Percentiles rank a stretch among this genome's conserved stretches.
Evolutionary conservation across 495 filamentous ascomycete species (phyloP).

Genomic region (Venustampulla echinocandica): DNA sequence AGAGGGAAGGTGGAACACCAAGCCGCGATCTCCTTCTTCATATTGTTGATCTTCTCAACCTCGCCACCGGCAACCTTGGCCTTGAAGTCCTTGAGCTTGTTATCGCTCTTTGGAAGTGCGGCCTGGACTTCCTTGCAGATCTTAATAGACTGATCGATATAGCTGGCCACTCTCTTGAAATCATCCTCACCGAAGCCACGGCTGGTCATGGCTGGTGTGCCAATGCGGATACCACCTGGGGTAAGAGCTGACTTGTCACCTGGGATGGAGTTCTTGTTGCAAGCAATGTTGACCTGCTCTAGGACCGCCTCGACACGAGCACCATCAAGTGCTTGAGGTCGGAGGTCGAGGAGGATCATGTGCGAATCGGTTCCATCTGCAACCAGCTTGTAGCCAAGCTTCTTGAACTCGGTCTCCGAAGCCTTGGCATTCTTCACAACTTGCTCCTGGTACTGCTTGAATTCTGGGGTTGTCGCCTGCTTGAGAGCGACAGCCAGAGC

Average conservation of each 20-base stretch:
- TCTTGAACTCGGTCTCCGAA: conserved; percentile 71
- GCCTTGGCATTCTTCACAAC: conserved; percentile 90
- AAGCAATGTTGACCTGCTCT: conserved; percentile 96
- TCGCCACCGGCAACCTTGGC: conserved; percentile 73
- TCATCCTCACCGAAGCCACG: conserved; percentile 89
- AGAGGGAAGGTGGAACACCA: conserved; percentile 93
- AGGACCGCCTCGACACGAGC: conserved; percentile 94
- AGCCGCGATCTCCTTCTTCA: conserved; percentile 78
- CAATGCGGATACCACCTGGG: conserved; percentile 89
- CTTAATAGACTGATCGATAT: conserved; percentile 78
- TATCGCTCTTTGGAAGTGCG: conserved; percentile 84
- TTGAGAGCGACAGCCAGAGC: conserved; percentile 93
- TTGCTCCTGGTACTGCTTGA: conserved; percentile 91
- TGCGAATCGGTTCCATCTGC: conserved; percentile 96
- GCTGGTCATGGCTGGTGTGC: conserved; percentile 93
- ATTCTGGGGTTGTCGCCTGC: conserved; percentile 87
- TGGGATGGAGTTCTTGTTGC: conserved; percentile 98
- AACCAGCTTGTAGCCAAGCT: conserved; percentile 83
- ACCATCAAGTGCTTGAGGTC: conserved; percentile 71
- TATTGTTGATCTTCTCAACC: conserved; percentile 65
- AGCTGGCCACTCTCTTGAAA: conserved; percentile 81
- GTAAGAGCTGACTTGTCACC: conserved; percentile 97
- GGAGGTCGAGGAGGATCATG: conserved; percentile 93
- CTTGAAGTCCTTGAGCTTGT: conserved; percentile 99
- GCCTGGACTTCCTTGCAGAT: conserved; percentile 78